Evolutionary conservation across 208 protist species (phyloP).

Genomic region (Crithidia expoeki): DNA sequence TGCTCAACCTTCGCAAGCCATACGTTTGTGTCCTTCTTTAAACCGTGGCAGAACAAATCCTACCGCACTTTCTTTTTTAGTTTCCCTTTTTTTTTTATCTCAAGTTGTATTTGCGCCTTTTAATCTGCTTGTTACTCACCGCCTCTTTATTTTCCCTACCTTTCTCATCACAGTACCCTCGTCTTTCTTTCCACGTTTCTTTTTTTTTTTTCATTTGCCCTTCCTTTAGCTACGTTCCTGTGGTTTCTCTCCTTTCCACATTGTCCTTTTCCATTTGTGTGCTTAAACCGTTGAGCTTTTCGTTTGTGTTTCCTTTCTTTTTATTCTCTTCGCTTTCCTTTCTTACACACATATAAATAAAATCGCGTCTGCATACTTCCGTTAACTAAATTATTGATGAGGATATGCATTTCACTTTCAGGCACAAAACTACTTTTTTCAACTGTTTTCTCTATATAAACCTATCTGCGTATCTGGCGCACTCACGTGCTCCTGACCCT

Average conservation of each 20-base stretch:
- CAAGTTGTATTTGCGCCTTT: neutral
- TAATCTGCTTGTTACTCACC: constrained; percentile 1
- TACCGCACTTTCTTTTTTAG: neutral
- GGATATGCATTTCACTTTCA: constrained; percentile 2
- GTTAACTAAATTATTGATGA: neutral
- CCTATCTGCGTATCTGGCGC: neutral
- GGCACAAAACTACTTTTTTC: neutral
- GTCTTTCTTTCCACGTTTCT: constrained; percentile 8
- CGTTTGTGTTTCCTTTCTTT: neutral
- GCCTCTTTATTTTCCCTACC: neutral
- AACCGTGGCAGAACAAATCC: neutral
- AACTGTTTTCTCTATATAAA: constrained; percentile 4
- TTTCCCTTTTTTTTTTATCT: constrained; percentile 2
- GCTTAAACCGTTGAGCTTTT: neutral
- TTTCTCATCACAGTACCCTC: neutral
- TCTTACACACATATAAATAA: neutral
- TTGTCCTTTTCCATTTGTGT: neutral
- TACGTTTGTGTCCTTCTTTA: neutral
- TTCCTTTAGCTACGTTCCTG: neutral
- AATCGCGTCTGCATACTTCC: neutral
- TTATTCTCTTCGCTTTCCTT: neutral
- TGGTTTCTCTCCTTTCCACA: neutral
- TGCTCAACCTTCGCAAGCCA: neutral
- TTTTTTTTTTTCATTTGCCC: constrained; percentile 19
- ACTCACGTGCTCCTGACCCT: neutral